Percentiles rank a stretch among this genome's conserved stretches.
Evolutionary conservation across 345 rosid genomes (phyloP).

Genomic region (Aurinia saxatilis): DNA sequence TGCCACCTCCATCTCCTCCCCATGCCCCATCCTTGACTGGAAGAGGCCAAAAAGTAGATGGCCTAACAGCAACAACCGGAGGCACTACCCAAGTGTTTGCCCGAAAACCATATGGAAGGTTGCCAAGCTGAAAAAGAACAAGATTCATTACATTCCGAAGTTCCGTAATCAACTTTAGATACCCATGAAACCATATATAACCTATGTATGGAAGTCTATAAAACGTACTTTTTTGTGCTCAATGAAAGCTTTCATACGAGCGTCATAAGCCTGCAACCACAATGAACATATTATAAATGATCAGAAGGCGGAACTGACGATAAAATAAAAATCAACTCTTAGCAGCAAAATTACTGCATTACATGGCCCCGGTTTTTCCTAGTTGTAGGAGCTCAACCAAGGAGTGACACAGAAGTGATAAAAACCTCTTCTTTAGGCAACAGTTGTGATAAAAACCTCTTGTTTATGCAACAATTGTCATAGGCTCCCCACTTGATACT

Average conservation of each 20-base stretch:
- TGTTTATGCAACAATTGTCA: slow-evolving; percentile 57
- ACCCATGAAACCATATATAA: not conserved
- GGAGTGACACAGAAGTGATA: slow-evolving; percentile 57
- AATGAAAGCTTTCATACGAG: slow-evolving; percentile 79
- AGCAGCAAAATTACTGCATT: slow-evolving; percentile 48
- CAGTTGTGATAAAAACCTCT: slow-evolving; percentile 86
- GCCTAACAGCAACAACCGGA: slow-evolving; percentile 70
- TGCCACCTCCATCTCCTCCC: slow-evolving; percentile 94
- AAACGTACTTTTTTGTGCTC: slow-evolving; percentile 83
- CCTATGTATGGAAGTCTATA: not conserved
- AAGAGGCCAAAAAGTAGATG: slow-evolving; percentile 55
- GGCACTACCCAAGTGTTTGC: slow-evolving; percentile 95
- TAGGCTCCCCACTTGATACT: slow-evolving; percentile 81
- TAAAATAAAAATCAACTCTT: not conserved
- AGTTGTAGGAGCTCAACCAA: slow-evolving; percentile 78
- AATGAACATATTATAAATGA: slow-evolving; percentile 8
- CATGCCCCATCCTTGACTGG: slow-evolving; percentile 87
- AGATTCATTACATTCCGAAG: not conserved
- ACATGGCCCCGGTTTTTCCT: slow-evolving; percentile 69
- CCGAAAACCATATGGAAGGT: slow-evolving; percentile 91
- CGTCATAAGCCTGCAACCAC: slow-evolving; percentile 75
- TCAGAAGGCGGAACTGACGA: not conserved
- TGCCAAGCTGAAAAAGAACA: slow-evolving; percentile 64
- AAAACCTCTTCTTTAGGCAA: no score
- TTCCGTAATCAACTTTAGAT: not conserved